Evolutionary conservation across 495 filamentous ascomycete genomes (phyloP).

Genomic region (Trichocladium uniseriatum): DNA sequence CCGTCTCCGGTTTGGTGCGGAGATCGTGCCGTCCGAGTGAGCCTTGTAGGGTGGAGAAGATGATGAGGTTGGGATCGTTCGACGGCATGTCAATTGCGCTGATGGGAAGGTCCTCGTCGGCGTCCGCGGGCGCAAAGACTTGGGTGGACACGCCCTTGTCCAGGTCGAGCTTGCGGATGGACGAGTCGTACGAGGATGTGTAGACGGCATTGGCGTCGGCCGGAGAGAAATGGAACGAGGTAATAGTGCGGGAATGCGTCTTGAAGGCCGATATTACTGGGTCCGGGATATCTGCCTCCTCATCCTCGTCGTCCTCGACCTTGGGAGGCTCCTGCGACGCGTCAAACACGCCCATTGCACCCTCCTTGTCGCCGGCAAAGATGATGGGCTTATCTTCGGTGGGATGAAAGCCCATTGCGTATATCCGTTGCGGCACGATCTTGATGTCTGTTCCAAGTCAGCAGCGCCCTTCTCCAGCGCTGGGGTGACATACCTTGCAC

Average conservation of each 20-base stretch:
- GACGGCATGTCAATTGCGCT: slow-evolving; percentile 70
- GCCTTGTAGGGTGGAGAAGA: slow-evolving; percentile 83
- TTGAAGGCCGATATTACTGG: slow-evolving; percentile 81
- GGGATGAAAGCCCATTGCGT: slow-evolving; percentile 83
- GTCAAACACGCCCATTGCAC: slow-evolving; percentile 88
- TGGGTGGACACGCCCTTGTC: slow-evolving; percentile 68
- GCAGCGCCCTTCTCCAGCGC: background rate
- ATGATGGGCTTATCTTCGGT: slow-evolving; percentile 74
- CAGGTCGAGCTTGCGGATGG: slow-evolving; percentile 79
- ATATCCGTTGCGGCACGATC: slow-evolving; percentile 82
- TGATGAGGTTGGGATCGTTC: slow-evolving; percentile 60
- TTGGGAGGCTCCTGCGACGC: slow-evolving; percentile 59
- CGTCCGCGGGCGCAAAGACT: slow-evolving; percentile 62
- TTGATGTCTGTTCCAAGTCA: slow-evolving; percentile 63
- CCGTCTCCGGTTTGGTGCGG: slow-evolving; percentile 44
- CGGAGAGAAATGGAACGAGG: slow-evolving; percentile 67
- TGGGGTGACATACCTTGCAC: slow-evolving; percentile 52
- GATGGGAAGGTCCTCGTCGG: slow-evolving; percentile 62
- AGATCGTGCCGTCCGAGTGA: slow-evolving; percentile 70
- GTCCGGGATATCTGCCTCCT: slow-evolving; percentile 42
- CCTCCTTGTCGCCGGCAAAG: slow-evolving; percentile 94
- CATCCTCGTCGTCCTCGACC: slow-evolving; percentile 47
- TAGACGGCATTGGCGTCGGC: slow-evolving; percentile 63
- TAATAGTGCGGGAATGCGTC: slow-evolving; percentile 81
- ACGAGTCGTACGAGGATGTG: slow-evolving; percentile 89